Conservation (phyloP, 179 eudicot species). For the Silene noctiflora region DNA sequence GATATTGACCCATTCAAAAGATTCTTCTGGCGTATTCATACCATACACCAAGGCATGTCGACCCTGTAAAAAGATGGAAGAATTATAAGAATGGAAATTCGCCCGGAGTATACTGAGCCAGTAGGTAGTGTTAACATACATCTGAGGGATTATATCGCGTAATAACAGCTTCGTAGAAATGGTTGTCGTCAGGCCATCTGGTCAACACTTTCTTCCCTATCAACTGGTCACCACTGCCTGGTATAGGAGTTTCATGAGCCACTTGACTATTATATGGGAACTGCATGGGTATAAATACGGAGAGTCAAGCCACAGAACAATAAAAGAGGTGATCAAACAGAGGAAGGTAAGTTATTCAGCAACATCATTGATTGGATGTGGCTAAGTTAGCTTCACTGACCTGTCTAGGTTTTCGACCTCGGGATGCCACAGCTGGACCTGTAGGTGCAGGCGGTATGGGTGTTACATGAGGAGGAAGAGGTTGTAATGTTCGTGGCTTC, state of each 20-base stretch:
- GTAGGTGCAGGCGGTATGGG: conserved; percentile 46
- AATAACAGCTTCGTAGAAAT: conserved; percentile 44
- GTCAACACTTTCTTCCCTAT: conserved; percentile 46
- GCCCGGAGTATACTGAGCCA: conserved; percentile 1
- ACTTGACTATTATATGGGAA: conserved; percentile 32
- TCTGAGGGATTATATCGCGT: conserved; percentile 37
- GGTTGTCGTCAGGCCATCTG: conserved; percentile 53
- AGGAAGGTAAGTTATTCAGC: conserved; percentile 2
- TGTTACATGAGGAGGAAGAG: conserved; percentile 38
- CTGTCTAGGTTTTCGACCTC: conserved; percentile 56
- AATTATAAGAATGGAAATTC: conserved; percentile 18
- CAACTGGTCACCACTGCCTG: conserved; percentile 36
- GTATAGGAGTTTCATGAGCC: conserved; percentile 31
- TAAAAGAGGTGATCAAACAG: conserved; percentile 1
- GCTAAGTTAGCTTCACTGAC: conserved; percentile 22
- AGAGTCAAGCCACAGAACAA: conserved; percentile 17
- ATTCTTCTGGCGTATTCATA: conserved; percentile 43
- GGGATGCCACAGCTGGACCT: conserved; percentile 34
- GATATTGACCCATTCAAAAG: conserved; percentile 75
- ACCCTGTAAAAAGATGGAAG: conserved; percentile 36
- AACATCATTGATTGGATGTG: conserved; percentile 2
- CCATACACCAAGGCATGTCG: conserved; percentile 41
- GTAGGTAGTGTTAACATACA: conserved; percentile 32
- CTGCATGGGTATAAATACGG: conserved; percentile 29
- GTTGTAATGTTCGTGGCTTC: conserved; percentile 54